A percentile compares a stretch with the other conserved stretches of the same genome.
Conservation (phyloP, 1,284 basidiomycete species). For the Apiotrichum veenhuisii region DNA sequence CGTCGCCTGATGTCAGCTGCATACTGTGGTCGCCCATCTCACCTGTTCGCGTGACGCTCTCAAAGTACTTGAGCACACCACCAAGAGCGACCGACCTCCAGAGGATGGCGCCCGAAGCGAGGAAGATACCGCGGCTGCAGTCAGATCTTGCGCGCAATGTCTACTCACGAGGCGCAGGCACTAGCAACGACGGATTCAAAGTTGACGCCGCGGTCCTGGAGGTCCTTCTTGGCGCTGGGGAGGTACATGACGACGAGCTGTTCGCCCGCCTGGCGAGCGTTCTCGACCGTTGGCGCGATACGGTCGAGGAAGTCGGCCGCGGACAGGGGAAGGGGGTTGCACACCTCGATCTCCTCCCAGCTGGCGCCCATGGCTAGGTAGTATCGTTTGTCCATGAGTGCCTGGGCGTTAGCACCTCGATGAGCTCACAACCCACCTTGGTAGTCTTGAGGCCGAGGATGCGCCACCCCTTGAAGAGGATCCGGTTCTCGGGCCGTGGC, state of each 20-base stretch:
- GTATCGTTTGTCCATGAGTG: constrained; percentile 26
- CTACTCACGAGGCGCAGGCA: constrained; percentile 25
- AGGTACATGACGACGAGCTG: constrained; percentile 26
- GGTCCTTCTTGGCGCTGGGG: constrained; percentile 20
- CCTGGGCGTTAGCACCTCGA: background rate
- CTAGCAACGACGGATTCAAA: constrained; percentile 19
- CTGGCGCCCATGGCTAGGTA: constrained; percentile 37
- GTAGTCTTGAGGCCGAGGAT: constrained; percentile 27
- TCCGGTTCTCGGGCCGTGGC: constrained; percentile 23
- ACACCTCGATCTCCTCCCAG: constrained; percentile 34
- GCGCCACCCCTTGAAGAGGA: constrained; percentile 32
- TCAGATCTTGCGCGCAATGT: background rate
- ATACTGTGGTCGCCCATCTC: background rate
- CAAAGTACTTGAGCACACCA: constrained; percentile 25
- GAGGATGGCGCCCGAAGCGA: constrained; percentile 24
- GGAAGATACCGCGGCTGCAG: constrained; percentile 20
- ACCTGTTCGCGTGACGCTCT: background rate
- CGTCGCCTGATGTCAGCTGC: background rate
- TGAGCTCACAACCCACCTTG: background rate
- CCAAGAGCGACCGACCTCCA: constrained; percentile 32
- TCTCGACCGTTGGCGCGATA: constrained; percentile 20
- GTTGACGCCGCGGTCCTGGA: constrained; percentile 19
- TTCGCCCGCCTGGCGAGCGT: constrained; percentile 6
- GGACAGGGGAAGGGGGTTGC: constrained; percentile 15
- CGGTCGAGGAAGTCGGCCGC: constrained; percentile 24